Base-by-base conservation (phyloP, 176 grass and related monocot genomes). In the Stipa capillata region DNA sequence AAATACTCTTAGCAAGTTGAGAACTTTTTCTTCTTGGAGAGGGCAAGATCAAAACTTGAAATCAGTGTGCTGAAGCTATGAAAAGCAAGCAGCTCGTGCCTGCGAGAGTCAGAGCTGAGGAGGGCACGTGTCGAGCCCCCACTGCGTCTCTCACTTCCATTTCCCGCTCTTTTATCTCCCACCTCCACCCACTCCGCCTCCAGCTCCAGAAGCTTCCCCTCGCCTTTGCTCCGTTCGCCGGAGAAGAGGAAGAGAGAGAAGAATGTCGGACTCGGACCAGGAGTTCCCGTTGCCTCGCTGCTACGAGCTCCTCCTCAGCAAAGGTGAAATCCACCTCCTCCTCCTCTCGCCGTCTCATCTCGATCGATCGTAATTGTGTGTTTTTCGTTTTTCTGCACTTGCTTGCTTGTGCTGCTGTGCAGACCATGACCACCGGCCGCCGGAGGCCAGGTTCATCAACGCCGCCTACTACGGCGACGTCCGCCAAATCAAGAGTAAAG, bases 401-500 rank as follows among this genome's bases (percentile, higher is more conserved):
- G n/a, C n/a, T n/a, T n/a, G n/a, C n/a, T n/a, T n/a, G n/a, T 49
- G 42, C 34, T 69, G 0, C 25, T 3, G 0, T n/a, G 56, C 57
- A 63, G 74, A 63, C 0, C 74, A 12, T 4, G 74, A 48, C 18
- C 17, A 0, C 14, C 79, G 74, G 54, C 83, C 65, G 20, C 23
- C 1, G 17, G 42, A 4, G 53, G 83, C 74, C 18, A 40, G 17
- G 32, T 35, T 85, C 65, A 27, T 85, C 54, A 33, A 31, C 21
- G 64, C 65, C 55, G 43, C 74, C 74, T 48, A 79, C 83, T 0
- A 42, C 33, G 65, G 74, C 8, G 12, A 78, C 40, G 55, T 78
- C 74, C 53, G 65, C 33, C 8, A 28, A 13, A 57, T 85, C 65
- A 85, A 79, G 65, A 69, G 74, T 79, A 78, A n/a, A 71, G 27